Percentiles rank a stretch among this genome's conserved stretches.
phyloP scores from a whole-genome alignment of 257 asterid species.

The Prunella vulgaris region DNA sequence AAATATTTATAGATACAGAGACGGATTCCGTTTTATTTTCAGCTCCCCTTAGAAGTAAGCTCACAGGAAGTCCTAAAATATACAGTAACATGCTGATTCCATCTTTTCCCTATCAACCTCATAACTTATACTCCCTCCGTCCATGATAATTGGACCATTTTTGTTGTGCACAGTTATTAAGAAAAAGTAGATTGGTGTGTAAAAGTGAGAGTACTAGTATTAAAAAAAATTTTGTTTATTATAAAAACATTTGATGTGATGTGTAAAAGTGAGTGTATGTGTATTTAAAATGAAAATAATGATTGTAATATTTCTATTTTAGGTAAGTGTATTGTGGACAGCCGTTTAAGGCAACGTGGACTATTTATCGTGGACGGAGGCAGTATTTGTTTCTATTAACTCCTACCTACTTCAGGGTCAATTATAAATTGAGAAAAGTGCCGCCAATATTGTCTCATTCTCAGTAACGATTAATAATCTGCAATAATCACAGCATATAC shows the following conservation, averaged over 20 bases:
- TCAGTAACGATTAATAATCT: background rate
- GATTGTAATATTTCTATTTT: too few relatives aligned
- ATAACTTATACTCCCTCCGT: background rate
- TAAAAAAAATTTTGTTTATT: too few relatives aligned
- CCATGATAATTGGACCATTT: too few relatives aligned
- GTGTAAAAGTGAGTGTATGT: too few relatives aligned
- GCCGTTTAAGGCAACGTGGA: too few relatives aligned
- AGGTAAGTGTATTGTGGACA: too few relatives aligned
- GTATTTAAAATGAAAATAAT: too few relatives aligned
- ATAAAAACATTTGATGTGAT: too few relatives aligned
- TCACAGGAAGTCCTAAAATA: background rate
- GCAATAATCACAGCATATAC: background rate
- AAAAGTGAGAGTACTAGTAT: too few relatives aligned
- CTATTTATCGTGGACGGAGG: too few relatives aligned
- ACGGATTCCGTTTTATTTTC: background rate
- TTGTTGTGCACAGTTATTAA: too few relatives aligned
- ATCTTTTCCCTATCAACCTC: background rate
- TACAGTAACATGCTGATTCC: background rate
- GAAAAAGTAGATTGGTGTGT: too few relatives aligned
- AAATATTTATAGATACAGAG: slow-evolving; percentile 12
- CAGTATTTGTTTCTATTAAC: background rate
- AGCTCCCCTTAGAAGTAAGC: slow-evolving; percentile 3
- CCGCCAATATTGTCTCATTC: background rate
- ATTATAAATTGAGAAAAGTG: background rate
- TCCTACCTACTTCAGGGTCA: background rate